Percentiles rank a stretch among this genome's conserved stretches.
Evolutionary conservation across 208 protist genomes (phyloP).

Genomic region (Leishmania tropica): DNA sequence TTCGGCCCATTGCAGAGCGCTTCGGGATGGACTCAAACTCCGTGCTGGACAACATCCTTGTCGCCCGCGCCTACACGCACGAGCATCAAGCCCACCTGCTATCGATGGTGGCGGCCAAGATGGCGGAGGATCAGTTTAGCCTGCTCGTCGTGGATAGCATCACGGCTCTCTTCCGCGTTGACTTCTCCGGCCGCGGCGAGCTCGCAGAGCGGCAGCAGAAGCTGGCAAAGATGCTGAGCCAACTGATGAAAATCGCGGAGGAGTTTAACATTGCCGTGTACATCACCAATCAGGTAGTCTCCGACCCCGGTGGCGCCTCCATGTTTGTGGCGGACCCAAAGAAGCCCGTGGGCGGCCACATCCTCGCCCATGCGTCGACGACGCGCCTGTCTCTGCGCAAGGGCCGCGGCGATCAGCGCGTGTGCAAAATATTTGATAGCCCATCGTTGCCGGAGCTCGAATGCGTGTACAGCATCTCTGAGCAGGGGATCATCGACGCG

Average conservation of each 20-base stretch:
- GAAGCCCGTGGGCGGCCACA: slow-evolving; percentile 98
- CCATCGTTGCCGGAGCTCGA: slow-evolving; percentile 97
- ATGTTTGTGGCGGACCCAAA: slow-evolving; percentile 99
- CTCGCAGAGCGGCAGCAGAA: slow-evolving; percentile 97
- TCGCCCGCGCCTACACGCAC: slow-evolving; percentile 97
- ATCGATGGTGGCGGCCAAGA: slow-evolving; percentile 90
- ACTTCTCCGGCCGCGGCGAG: slow-evolving; percentile 98
- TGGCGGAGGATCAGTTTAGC: slow-evolving; percentile 92
- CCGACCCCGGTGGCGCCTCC: slow-evolving; percentile 96
- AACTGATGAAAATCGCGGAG: slow-evolving; percentile 98
- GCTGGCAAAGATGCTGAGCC: slow-evolving; percentile 90
- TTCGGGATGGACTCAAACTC: slow-evolving; percentile 94
- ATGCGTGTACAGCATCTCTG: slow-evolving; percentile 95
- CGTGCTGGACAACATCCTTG: slow-evolving; percentile 97
- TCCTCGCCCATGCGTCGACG: slow-evolving; percentile 98
- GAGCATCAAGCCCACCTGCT: slow-evolving; percentile 95
- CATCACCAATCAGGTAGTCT: slow-evolving; percentile 99
- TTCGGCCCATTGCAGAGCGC: slow-evolving; percentile 95
- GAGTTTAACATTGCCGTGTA: slow-evolving; percentile 99
- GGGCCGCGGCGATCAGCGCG: slow-evolving; percentile 96
- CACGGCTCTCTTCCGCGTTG: slow-evolving; percentile 98
- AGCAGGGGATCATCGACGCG: slow-evolving; percentile 96
- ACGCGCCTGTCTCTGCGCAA: slow-evolving; percentile 96
- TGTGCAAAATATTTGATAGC: slow-evolving; percentile 99
- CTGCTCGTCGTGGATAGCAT: slow-evolving; percentile 98